These are phyloP conservation scores for Coemansia javaensis DNA, from an alignment of 192 early-diverging fungal genomes.

Conservation along the genomic window DNA sequence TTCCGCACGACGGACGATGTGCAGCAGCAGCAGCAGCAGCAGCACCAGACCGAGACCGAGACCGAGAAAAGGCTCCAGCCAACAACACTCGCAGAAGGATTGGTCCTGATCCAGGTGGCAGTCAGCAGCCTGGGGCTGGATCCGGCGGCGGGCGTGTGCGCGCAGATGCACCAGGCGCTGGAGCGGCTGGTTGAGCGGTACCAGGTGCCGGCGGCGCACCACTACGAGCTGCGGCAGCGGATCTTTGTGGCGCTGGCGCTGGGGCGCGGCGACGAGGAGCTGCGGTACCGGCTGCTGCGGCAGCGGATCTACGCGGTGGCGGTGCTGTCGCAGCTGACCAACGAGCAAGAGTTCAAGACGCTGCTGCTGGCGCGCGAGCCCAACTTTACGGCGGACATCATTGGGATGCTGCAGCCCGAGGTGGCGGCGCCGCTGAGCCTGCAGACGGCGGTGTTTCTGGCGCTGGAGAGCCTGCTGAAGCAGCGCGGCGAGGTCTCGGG, in stretches of 20 bases:
- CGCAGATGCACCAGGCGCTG: constrained; percentile 54
- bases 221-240: constrained; percentile 74
- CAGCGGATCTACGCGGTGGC: constrained; percentile 76
- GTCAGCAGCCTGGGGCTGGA: constrained; percentile 29
- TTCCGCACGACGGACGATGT: constrained; percentile 48
- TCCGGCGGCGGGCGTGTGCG: constrained; percentile 7
- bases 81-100: constrained; percentile 16
- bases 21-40: constrained; percentile 1
- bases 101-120: constrained; percentile 53
- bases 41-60: constrained; percentile 5
- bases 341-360: constrained; percentile 53
- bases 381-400: constrained; percentile 72
- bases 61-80: constrained; percentile 14
- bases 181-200: constrained; percentile 60
- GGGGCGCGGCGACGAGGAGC: constrained; percentile 34
- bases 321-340: constrained; percentile 63
- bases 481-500: constrained; percentile 71
- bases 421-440: constrained; percentile 60
- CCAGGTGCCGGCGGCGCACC: constrained; percentile 65
- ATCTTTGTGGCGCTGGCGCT: constrained; percentile 68
- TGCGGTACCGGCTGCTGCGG: constrained; percentile 58
- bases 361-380: constrained; percentile 86
- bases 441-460: constrained; percentile 76
- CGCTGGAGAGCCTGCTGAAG: constrained; percentile 78
- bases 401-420: constrained; percentile 71